Conservation (phyloP, 495 filamentous ascomycete genomes). For the Xylaria nigripes region DNA sequence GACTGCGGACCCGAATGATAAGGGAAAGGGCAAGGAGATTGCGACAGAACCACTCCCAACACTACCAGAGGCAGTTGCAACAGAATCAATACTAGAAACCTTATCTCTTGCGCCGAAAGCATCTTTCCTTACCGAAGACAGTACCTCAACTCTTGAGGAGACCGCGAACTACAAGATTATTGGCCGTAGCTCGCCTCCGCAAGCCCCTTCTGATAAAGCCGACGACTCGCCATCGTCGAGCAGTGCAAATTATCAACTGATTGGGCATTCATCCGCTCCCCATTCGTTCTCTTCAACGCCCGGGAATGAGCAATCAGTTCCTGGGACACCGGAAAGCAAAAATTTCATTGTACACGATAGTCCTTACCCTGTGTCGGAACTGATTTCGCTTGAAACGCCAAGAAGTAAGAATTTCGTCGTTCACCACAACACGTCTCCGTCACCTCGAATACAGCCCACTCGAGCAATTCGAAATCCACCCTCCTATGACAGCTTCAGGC, state of each 20-base stretch:
- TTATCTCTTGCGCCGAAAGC: conserved; percentile 32
- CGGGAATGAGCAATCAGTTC: background rate
- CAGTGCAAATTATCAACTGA: conserved; percentile 33
- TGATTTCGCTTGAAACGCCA: conserved; percentile 7
- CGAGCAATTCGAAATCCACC: conserved; percentile 17
- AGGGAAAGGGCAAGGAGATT: conserved; percentile 27
- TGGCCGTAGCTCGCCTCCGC: conserved; percentile 30
- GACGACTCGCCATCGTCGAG: conserved; percentile 27
- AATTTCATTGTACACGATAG: conserved; percentile 11
- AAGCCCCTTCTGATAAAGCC: conserved; percentile 33
- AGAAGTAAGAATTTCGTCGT: conserved; percentile 9
- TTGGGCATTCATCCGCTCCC: conserved; percentile 33
- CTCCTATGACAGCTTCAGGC: conserved; percentile 22
- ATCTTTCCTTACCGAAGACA: conserved; percentile 39
- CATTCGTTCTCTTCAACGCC: conserved; percentile 21
- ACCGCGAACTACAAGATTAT: conserved; percentile 48
- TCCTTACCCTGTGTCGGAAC: conserved; percentile 13
- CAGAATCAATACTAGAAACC: conserved; percentile 16
- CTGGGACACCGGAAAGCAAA: conserved; percentile 7
- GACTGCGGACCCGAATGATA: conserved; percentile 42
- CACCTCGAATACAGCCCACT: conserved; percentile 26
- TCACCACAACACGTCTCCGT: conserved; percentile 31
- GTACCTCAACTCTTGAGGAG: conserved; percentile 40
- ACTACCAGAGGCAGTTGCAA: conserved; percentile 28
- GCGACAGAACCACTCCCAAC: conserved; percentile 31